These are phyloP conservation scores for Pythium dissotocum DNA, from an alignment of 352 stramenopile species.

Conservation along the genomic window DNA sequence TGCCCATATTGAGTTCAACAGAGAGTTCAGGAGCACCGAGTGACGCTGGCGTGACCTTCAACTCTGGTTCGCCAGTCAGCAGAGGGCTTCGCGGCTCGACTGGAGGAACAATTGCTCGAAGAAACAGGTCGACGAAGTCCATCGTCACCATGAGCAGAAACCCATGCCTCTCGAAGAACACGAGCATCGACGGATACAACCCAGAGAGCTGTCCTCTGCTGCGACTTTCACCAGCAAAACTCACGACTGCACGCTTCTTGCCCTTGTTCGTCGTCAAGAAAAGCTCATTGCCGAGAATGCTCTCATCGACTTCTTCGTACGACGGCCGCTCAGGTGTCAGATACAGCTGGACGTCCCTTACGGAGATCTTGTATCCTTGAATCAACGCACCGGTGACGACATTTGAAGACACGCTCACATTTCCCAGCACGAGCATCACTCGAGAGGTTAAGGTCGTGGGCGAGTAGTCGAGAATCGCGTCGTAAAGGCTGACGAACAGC, in stretches of 20 bases:
- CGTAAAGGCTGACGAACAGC: conserved; percentile 85
- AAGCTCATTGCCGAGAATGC: conserved; percentile 67
- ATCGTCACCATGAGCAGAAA: conserved; percentile 87
- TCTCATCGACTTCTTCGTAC: conserved; percentile 75
- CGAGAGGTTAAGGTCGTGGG: conserved; percentile 59
- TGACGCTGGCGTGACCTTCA: conserved; percentile 34
- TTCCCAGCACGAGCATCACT: conserved; percentile 76
- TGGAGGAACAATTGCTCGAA: conserved; percentile 61
- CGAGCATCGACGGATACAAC: conserved; percentile 69
- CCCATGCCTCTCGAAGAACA: conserved; percentile 77
- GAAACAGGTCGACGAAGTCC: conserved; percentile 84
- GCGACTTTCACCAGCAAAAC: conserved; percentile 38
- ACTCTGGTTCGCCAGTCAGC: conserved; percentile 12
- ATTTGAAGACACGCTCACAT: conserved; percentile 80
- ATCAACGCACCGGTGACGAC: conserved; percentile 84
- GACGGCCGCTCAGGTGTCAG: conserved; percentile 57
- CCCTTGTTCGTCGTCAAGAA: conserved; percentile 39
- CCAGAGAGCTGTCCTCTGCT: conserved; percentile 30
- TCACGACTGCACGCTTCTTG: conserved; percentile 40
- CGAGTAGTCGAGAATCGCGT: conserved; percentile 80
- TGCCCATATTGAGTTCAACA: conserved; percentile 80
- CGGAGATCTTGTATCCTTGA: conserved; percentile 85
- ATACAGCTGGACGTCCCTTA: conserved; percentile 71
- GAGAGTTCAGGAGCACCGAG: conserved; percentile 71
- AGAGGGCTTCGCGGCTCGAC: conserved; percentile 6